Base-by-base conservation (phyloP, 2,329 filamentous ascomycete genomes). In the Xylariaceae sp. region DNA sequence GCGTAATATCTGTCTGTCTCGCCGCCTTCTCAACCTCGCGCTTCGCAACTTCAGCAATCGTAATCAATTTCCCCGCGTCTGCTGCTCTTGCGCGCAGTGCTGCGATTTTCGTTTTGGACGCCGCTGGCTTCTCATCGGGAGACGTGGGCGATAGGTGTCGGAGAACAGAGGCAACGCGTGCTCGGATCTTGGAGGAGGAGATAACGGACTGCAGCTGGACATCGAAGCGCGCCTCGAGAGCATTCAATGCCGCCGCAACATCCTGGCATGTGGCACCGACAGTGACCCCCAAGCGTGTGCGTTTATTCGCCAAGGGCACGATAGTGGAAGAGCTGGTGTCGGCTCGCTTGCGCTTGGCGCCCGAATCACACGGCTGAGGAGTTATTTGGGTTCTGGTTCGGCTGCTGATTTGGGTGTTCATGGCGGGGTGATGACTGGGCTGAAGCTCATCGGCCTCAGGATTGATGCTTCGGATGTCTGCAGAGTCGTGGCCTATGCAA, bases 1-100 rank as follows among this genome's bases (percentile, higher is more conserved):
- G 59, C 38, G 70, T 67, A 18, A 52, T 63, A n/a, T 43, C 13
- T 19, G 17, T 34, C 8, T 17, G 11, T 61, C 49, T 13, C 62
- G 37, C 68, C 31, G 66, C 61, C 38, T 71, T 67, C 24, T 55
- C 64, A 39, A 85, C 62, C 35, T 79, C 66, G 30, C 74, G 66
- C 60, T 84, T 83, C 42, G 72, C 73, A 29, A 85, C 80, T 61
- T 89, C 85, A 34, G 73, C 72, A 34, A 88, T 74, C 3, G 77
- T 83, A 52, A 87, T 76, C 53, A 87, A 68, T 61, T 89, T 89
- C 61, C 71, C 72, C 2, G 77, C 72, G 3, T 79, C 73, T 9
- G 59, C 45, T 0, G 72, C 65, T 16, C 71, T 71, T 24, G 75
- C 73, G 52, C 78, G 68, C 15, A 81, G 60, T 30, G 81, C 32